Base-by-base conservation (phyloP, 371 early-diverging fungal species). In the Ordospora pajunii region DNA sequence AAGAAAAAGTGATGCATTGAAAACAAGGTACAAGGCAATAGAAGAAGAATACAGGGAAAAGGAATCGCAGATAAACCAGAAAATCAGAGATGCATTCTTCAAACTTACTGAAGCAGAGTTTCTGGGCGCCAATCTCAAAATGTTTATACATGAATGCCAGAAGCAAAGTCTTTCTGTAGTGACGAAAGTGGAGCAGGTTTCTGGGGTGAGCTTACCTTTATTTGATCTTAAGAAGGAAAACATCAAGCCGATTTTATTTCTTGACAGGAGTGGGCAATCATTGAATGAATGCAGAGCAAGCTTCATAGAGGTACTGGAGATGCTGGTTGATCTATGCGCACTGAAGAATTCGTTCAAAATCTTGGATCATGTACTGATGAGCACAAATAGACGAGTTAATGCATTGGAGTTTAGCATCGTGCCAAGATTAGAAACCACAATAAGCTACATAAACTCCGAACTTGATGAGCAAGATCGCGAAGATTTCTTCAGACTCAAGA, bases 401-500 rank as follows among this genome's bases (percentile, higher is more conserved):
- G 97, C 99, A 9, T 93, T 99, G 79, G 97, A 97, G 83, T 91
- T 92, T 83, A 92, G 95, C 46, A 91, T 97, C 78, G 96, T 99
- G 73, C 99, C 99, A 43, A 90, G 90, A 68, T 89, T 94, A 70
- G 94, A 96, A 80, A 99, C 95, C 87, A 97, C 99, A 52, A 93
- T 96, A 82, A 88, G 87, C 77, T 94, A 93, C 83, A 94, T 99
- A 76, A 89, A 89, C 54, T 91, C 94, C 27, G 99, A 97, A 85
- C 88, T 99, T 66, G 99, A 99, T 81, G 99, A 99, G 84, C 91
- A 91, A 87, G 99, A 97, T 82, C 89, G 99, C 83, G 99, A 97
- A 86, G 99, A 99, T 80, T 99, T 99, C 86, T 97, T 93, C 84
- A 87, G 94, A 52, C 72, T 85, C 12, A 83, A 83, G 69, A 83